phyloP scores from a whole-genome alignment of 2,329 filamentous ascomycete genomes.

The Curvularia lunata region DNA sequence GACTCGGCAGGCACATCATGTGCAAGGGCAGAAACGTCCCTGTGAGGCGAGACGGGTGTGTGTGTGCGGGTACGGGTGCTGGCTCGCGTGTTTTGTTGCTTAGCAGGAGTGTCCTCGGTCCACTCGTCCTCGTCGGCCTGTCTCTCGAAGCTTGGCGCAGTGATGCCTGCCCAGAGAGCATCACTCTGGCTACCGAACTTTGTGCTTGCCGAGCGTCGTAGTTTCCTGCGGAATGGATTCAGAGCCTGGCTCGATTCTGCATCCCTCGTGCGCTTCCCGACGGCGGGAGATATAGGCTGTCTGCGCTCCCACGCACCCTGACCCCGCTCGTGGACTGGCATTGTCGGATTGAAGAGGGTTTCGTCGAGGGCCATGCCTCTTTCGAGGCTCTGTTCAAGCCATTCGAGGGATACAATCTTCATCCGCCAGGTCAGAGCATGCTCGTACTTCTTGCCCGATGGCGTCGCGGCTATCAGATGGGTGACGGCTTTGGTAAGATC shows the following conservation, averaged over 20 bases:
- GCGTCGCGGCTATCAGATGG: conserved; percentile 80
- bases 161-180: conserved; percentile 89
- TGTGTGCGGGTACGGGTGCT: conserved; percentile 21
- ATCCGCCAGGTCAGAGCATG: conserved; percentile 85
- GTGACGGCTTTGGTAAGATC: conserved; percentile 87
- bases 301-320: conserved; percentile 71
- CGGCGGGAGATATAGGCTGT: conserved; percentile 51
- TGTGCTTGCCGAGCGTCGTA: conserved; percentile 85
- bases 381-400: conserved; percentile 82
- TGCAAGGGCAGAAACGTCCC: conserved; percentile 10
- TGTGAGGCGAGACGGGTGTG: conserved; percentile 11
- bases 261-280: conserved; percentile 44
- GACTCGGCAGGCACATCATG: conserved; percentile 18
- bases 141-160: conserved; percentile 53
- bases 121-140: conserved; percentile 42
- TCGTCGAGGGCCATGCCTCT: conserved; percentile 93
- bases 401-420: conserved; percentile 78
- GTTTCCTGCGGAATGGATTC: conserved; percentile 70
- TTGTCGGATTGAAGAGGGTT: conserved; percentile 76
- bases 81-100: conserved; percentile 27
- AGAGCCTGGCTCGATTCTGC: conserved; percentile 37
- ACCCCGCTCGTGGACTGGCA: conserved; percentile 75
- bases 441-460: conserved; percentile 87
- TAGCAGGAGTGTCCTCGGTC: conserved; percentile 37
- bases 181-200: conserved; percentile 81